phyloP scores from a whole-genome alignment of 2,329 filamentous ascomycete species.

The Fusarium sp. region DNA sequence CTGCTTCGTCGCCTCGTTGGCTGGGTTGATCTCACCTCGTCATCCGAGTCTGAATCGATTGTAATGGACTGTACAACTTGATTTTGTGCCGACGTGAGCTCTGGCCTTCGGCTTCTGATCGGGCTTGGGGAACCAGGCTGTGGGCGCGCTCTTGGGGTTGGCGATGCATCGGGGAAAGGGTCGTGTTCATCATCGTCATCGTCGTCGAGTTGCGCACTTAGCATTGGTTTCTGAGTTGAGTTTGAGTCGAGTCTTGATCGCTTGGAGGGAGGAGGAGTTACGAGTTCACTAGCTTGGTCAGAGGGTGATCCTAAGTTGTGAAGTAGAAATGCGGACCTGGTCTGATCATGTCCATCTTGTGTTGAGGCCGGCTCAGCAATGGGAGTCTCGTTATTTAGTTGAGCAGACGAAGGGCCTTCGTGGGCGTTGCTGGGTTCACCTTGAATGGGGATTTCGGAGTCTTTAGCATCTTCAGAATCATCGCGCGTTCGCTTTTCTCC shows the following conservation, averaged over 20 bases:
- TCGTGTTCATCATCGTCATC: slow-evolving; percentile 14
- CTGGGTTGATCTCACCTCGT: slow-evolving; percentile 23
- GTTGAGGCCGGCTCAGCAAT: slow-evolving; percentile 25
- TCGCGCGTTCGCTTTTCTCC: slow-evolving; percentile 42
- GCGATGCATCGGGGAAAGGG: slow-evolving; percentile 38
- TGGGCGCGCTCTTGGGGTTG: slow-evolving; percentile 33
- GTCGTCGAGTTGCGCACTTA: slow-evolving; percentile 24
- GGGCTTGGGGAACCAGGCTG: slow-evolving; percentile 13
- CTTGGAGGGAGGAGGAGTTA: slow-evolving; percentile 55
- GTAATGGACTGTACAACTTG: slow-evolving; percentile 30
- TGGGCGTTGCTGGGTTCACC: neutral
- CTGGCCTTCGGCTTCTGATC: slow-evolving; percentile 15
- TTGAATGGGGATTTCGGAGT: neutral
- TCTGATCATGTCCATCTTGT: slow-evolving; percentile 22
- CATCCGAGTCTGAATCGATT: slow-evolving; percentile 52
- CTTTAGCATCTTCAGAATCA: slow-evolving; percentile 26
- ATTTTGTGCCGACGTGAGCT: slow-evolving; percentile 1
- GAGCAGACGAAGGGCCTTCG: neutral
- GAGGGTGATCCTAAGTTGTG: neutral
- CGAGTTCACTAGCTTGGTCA: slow-evolving; percentile 48
- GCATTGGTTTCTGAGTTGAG: slow-evolving; percentile 32
- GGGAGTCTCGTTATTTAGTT: slow-evolving; percentile 2
- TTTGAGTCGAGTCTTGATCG: slow-evolving; percentile 48
- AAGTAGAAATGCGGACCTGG: slow-evolving; percentile 36
- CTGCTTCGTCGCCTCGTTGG: slow-evolving; percentile 7